A percentile compares a stretch with the other conserved stretches of the same genome.
Evolutionary conservation across 148 eudicot genomes (phyloP).

Genomic region (Vaccinium vitisidaea): DNA sequence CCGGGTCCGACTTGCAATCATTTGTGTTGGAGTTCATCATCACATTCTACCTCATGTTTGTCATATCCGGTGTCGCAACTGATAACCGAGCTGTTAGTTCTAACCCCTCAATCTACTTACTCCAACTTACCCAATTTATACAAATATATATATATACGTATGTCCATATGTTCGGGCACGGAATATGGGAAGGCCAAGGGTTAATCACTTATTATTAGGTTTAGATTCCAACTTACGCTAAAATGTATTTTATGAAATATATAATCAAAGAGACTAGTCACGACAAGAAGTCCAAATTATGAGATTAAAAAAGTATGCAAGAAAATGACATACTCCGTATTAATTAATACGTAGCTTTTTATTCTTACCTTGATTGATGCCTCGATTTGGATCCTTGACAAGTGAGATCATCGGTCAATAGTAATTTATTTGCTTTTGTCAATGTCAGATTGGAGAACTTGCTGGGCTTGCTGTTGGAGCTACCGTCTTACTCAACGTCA

Average conservation of each 20-base stretch:
- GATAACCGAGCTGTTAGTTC: conserved; percentile 51
- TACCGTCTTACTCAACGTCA: conserved; percentile 47
- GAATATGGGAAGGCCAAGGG: not conserved
- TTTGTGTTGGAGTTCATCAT: conserved; percentile 46
- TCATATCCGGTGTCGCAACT: conserved; percentile 49
- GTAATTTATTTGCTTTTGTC: not conserved
- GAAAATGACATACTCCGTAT: conserved; percentile 4
- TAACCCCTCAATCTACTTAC: not conserved
- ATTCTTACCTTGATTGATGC: not conserved
- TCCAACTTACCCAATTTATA: not conserved
- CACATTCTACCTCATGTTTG: conserved; percentile 62
- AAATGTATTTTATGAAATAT: not conserved
- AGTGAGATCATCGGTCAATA: too few species aligned
- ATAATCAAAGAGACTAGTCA: not conserved
- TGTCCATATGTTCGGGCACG: not conserved
- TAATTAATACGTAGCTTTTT: not conserved
- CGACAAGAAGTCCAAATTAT: not conserved
- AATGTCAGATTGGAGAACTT: conserved; percentile 54
- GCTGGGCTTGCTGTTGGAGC: conserved; percentile 64
- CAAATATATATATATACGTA: not conserved
- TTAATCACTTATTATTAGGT: not conserved
- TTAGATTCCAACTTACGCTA: conserved; percentile 11
- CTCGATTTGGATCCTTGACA: conserved; percentile 6
- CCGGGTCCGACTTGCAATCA: conserved; percentile 40
- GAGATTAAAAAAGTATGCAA: not conserved